A percentile compares a stretch with the other conserved stretches of the same genome.
Evolutionary conservation across 2,329 filamentous ascomycete genomes (phyloP).

Genomic region (Trichoderma simmonsii): DNA sequence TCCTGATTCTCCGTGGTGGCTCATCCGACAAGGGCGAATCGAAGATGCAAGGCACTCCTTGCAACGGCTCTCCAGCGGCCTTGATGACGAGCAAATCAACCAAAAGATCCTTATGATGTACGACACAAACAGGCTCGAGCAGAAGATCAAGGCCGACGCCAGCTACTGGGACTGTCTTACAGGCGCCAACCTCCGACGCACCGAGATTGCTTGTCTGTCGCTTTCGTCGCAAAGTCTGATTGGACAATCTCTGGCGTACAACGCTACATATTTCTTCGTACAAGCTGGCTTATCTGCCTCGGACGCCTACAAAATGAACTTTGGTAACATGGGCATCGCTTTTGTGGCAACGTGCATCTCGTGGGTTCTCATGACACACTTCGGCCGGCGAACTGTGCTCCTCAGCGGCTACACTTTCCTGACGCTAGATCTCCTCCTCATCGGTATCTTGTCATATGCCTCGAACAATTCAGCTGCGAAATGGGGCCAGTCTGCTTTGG

Average conservation of each 20-base stretch:
- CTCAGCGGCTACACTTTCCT: slow-evolving; percentile 12
- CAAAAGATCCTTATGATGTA: slow-evolving; percentile 14
- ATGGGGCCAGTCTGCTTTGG: slow-evolving; percentile 23
- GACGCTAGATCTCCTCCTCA: slow-evolving; percentile 14
- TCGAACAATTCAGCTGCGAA: slow-evolving; percentile 9
- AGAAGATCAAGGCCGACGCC: slow-evolving; percentile 21
- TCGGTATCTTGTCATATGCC: slow-evolving; percentile 16
- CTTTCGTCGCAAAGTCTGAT: slow-evolving; percentile 36
- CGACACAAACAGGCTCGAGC: slow-evolving; percentile 21
- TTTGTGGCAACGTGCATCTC: slow-evolving; percentile 18
- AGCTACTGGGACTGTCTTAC: slow-evolving; percentile 40
- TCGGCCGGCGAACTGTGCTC: slow-evolving; percentile 17
- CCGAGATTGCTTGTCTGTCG: slow-evolving; percentile 37
- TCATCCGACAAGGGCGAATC: slow-evolving; percentile 34
- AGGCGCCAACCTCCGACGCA: slow-evolving; percentile 35
- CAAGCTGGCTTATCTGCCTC: slow-evolving; percentile 32
- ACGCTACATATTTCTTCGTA: slow-evolving; percentile 42
- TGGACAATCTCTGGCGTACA: slow-evolving; percentile 38
- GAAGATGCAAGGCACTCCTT: slow-evolving; percentile 28
- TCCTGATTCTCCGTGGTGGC: slow-evolving; percentile 43
- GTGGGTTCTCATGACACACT: slow-evolving; percentile 17
- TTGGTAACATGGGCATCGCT: slow-evolving; percentile 40
- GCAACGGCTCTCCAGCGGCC: slow-evolving; percentile 11
- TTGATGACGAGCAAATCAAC: slow-evolving; percentile 13
- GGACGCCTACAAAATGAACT: slow-evolving; percentile 33